A percentile compares a stretch with the other conserved stretches of the same genome.
phyloP scores from a whole-genome alignment of 331 rosid species.

The Pyrus hybrid region DNA sequence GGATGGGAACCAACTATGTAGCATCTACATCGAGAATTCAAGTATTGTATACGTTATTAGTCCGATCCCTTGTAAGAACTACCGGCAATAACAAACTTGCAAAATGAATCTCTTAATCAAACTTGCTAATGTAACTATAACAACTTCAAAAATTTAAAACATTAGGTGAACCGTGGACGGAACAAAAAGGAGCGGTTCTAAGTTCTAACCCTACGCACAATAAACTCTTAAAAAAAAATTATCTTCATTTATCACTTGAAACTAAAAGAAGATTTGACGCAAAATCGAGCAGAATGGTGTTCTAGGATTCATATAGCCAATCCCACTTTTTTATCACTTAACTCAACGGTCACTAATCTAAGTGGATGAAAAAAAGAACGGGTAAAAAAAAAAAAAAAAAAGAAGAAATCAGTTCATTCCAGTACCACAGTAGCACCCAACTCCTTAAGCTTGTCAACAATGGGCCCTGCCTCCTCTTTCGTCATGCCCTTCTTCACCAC shows the following conservation, averaged over 20 bases:
- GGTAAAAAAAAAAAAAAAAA: background rate
- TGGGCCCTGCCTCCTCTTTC: constrained; percentile 24
- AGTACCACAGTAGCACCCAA: constrained; percentile 31
- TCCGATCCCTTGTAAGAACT: too few species aligned
- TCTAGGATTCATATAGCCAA: too few species aligned
- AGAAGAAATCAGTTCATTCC: background rate
- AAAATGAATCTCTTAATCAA: too few species aligned
- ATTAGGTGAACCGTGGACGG: background rate
- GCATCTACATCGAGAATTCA: too few species aligned
- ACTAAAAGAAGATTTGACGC: accelerated
- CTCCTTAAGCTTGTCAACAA: constrained; percentile 28
- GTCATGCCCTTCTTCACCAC: constrained; percentile 26
- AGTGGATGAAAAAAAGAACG: background rate
- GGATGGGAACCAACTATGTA: too few species aligned
- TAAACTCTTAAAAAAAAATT: background rate
- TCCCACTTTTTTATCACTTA: too few species aligned
- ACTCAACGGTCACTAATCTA: background rate
- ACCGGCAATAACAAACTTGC: too few species aligned
- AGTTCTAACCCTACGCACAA: background rate
- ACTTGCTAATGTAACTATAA: background rate
- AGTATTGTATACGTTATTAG: too few species aligned
- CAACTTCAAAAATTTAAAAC: background rate
- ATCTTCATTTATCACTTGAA: background rate
- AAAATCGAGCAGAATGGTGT: accelerated
- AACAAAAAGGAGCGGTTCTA: background rate